phyloP scores from a whole-genome alignment of 208 protist genomes.

The Leishmania major region DNA sequence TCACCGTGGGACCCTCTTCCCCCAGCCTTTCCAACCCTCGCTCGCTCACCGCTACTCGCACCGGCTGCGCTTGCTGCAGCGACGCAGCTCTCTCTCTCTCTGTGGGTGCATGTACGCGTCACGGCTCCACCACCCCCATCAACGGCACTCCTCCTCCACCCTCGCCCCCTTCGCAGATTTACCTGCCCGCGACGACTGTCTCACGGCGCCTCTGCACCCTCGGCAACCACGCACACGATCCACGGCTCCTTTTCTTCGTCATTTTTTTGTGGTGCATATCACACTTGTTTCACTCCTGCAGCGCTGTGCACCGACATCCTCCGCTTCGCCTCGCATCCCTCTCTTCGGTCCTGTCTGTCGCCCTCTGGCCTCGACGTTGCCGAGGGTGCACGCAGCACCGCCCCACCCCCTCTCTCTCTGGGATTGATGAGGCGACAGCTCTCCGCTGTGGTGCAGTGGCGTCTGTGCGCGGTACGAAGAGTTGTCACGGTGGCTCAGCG shows the following conservation, averaged over 20 bases:
- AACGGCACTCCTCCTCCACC: not conserved
- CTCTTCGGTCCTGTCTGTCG: not conserved
- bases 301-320: not conserved
- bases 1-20: not conserved
- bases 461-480: not conserved
- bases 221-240: too few relatives aligned
- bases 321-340: not conserved
- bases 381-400: not conserved
- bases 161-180: not conserved
- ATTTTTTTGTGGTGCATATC: not conserved
- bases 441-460: not conserved
- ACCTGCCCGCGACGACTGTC: not conserved
- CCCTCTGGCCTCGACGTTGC: not conserved
- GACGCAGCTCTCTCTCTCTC: not conserved
- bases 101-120: not conserved
- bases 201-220: not conserved
- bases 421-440: slow-evolving; percentile 2
- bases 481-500: not conserved
- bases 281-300: not conserved
- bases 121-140: not conserved
- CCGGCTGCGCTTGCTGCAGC: not conserved
- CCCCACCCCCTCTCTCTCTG: not conserved
- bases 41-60: not conserved
- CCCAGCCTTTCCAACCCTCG: not conserved
- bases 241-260: not conserved